Base-by-base conservation (phyloP, 2,329 filamentous ascomycete genomes). In the Rosellinia necatrix region DNA sequence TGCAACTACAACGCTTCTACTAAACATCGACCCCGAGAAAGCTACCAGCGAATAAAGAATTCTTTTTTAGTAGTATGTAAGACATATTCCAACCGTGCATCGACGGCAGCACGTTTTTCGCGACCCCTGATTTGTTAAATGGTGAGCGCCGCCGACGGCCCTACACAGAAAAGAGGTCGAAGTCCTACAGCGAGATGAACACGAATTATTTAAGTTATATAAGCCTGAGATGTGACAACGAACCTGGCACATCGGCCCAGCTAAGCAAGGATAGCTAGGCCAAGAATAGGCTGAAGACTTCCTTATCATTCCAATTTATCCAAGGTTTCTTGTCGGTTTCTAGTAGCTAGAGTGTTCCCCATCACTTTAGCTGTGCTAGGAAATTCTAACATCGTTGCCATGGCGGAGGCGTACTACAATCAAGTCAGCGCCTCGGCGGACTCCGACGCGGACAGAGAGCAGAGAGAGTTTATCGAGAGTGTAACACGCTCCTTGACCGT, bases 131-230 rank as follows among this genome's bases (percentile, higher is more conserved):
- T 25, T 34, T 27, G 15, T 15, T 4, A 19, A 12, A 32, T 35
- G 8, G 38, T 38, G 44, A 49, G 49, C 44, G 32, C 12, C 8
- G 29, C 24, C 12, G 35, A 21, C 17, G 29, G 22, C 13, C 30
- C 24, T 29, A 30, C 19, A 30, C 38, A 43, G 29, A 42, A 32
- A 34, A 25, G 13, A 25, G 17, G 4, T 19, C 25, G 5, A n/a
- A 25, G 25, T 15, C 25, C 6, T 22, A 13, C 7, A n/a, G 8
- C 8, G 19, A 25, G 5, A 48, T 34, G 9, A 10, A 17, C 2
- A 34, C 12, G 4, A 19, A 35, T n/a, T 35, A 38, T 52, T n/a
- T n/a, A n/a, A n/a, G n/a, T n/a, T n/a, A 40, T 22, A 48, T 53
- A 47, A 48, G 25, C 19, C 8, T 6, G n/a, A 25, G 6, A 15